Conservation (phyloP, 1,284 basidiomycete genomes). For the Ceratobasidium sp. region DNA sequence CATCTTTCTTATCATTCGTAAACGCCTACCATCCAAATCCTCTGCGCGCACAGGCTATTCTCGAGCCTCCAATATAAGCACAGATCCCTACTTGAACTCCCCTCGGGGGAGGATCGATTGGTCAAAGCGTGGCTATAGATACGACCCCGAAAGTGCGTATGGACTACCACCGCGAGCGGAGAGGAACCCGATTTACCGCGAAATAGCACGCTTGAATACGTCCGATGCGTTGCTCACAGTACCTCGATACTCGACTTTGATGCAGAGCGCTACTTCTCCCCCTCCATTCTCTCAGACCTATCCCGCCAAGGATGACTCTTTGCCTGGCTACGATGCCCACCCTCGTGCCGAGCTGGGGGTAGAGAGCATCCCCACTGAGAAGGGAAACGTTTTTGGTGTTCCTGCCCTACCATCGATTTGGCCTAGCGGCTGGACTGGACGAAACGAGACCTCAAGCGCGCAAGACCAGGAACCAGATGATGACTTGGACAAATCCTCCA, state of each 20-base stretch:
- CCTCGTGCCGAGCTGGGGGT: conserved; percentile 14
- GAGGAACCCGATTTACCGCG: conserved; percentile 3
- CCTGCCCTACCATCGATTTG: conserved; percentile 16
- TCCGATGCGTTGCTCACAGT: not conserved
- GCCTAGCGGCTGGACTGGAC: conserved; percentile 32
- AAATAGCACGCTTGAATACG: not conserved
- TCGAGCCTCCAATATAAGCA: not conserved
- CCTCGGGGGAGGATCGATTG: not conserved
- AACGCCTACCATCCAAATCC: not conserved
- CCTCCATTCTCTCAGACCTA: not conserved
- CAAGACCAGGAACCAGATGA: conserved; percentile 2
- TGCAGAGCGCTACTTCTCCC: conserved; percentile 21
- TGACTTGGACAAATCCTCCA: not conserved
- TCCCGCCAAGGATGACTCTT: not conserved
- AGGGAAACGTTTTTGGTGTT: not conserved
- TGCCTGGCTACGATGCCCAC: not conserved
- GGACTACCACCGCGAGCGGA: not conserved
- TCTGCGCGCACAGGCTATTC: not conserved
- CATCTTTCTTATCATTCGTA: not conserved
- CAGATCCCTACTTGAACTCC: not conserved
- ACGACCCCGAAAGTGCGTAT: conserved; percentile 1
- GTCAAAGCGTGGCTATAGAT: conserved; percentile 1
- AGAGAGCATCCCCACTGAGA: not conserved
- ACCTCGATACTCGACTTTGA: not conserved
- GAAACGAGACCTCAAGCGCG: not conserved